Evolutionary conservation across 176 grass and related monocot species (phyloP).

Genomic region (Olyra latifolia): DNA sequence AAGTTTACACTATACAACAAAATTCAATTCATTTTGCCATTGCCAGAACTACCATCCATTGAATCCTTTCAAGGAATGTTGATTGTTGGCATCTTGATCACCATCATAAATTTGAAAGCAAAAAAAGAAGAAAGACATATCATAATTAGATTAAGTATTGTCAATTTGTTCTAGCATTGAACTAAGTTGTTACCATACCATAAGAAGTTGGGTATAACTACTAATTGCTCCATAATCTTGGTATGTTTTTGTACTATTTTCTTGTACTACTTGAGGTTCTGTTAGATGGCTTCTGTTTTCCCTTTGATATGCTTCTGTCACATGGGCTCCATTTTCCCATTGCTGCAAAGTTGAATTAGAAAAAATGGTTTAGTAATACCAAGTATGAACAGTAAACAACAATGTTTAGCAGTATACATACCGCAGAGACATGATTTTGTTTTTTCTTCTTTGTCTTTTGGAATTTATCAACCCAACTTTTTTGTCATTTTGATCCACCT

Average conservation of each 20-base stretch:
- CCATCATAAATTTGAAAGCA: neutral
- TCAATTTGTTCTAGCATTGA: neutral
- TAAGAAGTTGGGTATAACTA: neutral
- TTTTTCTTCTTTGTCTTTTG: neutral
- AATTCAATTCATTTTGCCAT: too few relatives aligned
- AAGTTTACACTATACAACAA: too few relatives aligned
- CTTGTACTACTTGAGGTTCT: neutral
- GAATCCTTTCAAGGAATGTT: neutral
- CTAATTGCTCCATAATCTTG: neutral
- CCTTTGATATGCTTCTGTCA: too few relatives aligned
- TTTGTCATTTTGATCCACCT: neutral
- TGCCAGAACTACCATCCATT: neutral
- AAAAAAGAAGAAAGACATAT: neutral
- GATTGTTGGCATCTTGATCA: neutral
- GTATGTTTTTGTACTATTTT: too few relatives aligned
- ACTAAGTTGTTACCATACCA: neutral
- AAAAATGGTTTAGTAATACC: neutral
- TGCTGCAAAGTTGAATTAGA: neutral
- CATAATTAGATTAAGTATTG: neutral
- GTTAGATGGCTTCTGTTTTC: neutral
- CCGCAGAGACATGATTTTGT: neutral
- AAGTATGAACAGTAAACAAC: neutral
- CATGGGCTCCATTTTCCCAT: neutral
- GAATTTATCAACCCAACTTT: neutral
- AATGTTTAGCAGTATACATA: neutral